Base-by-base conservation (phyloP, 441 rosid species). In the Kokia cookei region DNA sequence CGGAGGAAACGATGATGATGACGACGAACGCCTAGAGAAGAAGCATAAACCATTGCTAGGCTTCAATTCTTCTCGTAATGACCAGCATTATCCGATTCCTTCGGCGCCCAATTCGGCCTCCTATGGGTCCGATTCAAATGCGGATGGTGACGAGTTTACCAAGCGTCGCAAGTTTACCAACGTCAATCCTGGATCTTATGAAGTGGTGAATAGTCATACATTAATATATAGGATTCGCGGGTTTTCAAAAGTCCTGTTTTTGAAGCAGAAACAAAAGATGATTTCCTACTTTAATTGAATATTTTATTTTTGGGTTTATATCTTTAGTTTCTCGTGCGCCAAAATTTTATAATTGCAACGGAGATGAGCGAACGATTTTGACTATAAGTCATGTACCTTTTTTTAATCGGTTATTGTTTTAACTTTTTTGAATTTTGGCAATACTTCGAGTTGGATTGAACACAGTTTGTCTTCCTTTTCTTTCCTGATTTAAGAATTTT, bases 1-100 rank as follows among this genome's bases (percentile, higher is more conserved):
- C 53, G 80, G 54, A 29, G 85, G 63, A 2, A 85, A 77, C 3
- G 87, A 76, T 1, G 87, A 83, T 55, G 87, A 88, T 2, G 95
- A 86, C 3, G 98, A 94, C 59, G 97, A 94, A 75, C 84, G 98
- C 40, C 76, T 77, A 19, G 77, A 87, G 75, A 94, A 91, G 83
- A 91, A 91, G 83, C 97, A 81, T 55, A 79, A 85, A 76, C 87
- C 85, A 43, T 86, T 92, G 72, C 90, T 68, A 65, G 97, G 97
- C 47, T 79, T 91, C 43, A 86, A 87, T 82, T 79, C 87, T 27
- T 77, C 77, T 24, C 73, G 78, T 58, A 69, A 77, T 35, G 69
- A 59, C 54, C 71, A 59, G 35, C 80, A 80, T 72, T 78, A 76
- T 55, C 43, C 37, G 12, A 27, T 8, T 54, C 61, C 72, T 11